A percentile compares a stretch with the other conserved stretches of the same genome.
These are phyloP conservation scores for Nepenthes gracilis DNA, from an alignment of 148 eudicot species.

Conservation along the genomic window DNA sequence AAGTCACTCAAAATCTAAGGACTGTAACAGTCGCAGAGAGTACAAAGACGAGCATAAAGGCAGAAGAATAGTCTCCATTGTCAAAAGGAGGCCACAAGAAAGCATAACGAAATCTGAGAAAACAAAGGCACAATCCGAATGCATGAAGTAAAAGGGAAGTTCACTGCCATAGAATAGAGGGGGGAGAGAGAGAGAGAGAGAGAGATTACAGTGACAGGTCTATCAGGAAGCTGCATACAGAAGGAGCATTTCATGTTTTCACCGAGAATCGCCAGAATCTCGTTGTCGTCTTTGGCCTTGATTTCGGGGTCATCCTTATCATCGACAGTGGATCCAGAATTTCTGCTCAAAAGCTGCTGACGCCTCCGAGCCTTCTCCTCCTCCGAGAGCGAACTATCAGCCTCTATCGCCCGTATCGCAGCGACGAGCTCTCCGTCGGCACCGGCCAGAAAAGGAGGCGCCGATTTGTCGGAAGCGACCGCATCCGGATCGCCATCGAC, in stretches of 20 bases:
- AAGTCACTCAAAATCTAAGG: too few species aligned
- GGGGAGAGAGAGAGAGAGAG: neutral
- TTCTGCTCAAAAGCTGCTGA: conserved; percentile 55
- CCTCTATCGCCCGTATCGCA: conserved; percentile 53
- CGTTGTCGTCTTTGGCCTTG: conserved; percentile 18
- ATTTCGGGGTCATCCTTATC: conserved; percentile 3
- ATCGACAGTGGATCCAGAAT: conserved; percentile 9
- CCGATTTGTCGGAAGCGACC: neutral
- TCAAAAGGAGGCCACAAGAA: too few species aligned
- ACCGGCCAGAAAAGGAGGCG: conserved; percentile 2
- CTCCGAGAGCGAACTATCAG: conserved; percentile 48
- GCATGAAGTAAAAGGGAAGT: too few species aligned
- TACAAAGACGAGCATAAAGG: neutral
- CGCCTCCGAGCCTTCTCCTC: conserved; percentile 54
- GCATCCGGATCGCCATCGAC: conserved; percentile 2
- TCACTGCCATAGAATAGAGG: neutral
- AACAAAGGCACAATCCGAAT: too few species aligned
- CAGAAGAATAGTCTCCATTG: neutral
- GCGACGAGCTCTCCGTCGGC: conserved; percentile 28
- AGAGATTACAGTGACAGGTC: conserved; percentile 71
- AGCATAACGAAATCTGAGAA: neutral
- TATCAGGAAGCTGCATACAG: conserved; percentile 79
- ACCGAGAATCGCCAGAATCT: conserved; percentile 37
- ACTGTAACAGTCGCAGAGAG: too few species aligned
- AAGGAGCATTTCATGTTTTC: conserved; percentile 57